Evolutionary conservation across 2,329 filamentous ascomycete genomes (phyloP), one percentile per base, ranked within the genome.

Genomic region (Epichloe sp.): DNA sequence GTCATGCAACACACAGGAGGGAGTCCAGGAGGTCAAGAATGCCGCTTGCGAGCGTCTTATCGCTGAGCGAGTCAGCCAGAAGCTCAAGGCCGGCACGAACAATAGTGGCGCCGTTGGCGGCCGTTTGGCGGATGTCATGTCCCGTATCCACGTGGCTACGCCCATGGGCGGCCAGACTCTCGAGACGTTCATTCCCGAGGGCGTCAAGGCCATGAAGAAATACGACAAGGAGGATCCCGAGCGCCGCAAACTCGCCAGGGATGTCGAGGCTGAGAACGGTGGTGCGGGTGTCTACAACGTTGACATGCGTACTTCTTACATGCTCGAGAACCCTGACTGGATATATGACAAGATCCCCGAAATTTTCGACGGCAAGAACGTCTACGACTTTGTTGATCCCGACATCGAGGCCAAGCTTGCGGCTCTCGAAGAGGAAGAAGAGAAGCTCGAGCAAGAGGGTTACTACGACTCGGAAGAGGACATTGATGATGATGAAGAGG

Each of bases 301-400:
- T 61, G 88, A 98, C 64, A 78, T 97, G 62, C 86, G 88, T 67
- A 81, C 88, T 64, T 86, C 93, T 63, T 98, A 95, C 68, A 71
- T 89, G 15, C 82, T 97, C 56, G 88, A 86, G 56, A 81, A 96
- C 65, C 80, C 85, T 42, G 88, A 93, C 53, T 97, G 93, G 93
- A 95, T 95, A 68, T 80, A 95, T 66, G 94, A 98, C 73, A 88
- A 86, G 71, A 86, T 97, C 51, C 93, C 93, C 35, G 93, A 98
- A 70, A 77, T 96, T 47, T 86, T 90, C 68, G 83, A 97, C 64
- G 93, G 93, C 68, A 90, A 91, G 78, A 98, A 98, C 68, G 87
- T 98, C 52, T 93, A 91, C 72, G 93, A 98, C 70, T 98, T 88
- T 68, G 82, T 98, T 63, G 93, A 97, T 63, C 90, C 91, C 1